phyloP scores from a whole-genome alignment of 495 filamentous ascomycete species.

The Talaromyces proteolyticus region DNA sequence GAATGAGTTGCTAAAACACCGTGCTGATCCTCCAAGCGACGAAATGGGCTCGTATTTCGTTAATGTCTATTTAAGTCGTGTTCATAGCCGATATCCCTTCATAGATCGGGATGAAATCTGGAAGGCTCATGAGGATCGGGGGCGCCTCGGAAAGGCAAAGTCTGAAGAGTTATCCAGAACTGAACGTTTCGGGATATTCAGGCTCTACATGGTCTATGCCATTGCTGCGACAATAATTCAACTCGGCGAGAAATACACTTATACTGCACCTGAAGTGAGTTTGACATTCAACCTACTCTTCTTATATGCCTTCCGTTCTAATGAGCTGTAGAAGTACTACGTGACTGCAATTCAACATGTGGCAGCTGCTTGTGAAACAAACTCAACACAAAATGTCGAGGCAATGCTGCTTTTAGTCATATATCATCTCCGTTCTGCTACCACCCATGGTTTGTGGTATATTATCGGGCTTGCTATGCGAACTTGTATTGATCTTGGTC shows the following conservation, averaged over 20 bases:
- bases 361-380: conserved; percentile 42
- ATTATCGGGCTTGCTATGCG: conserved; percentile 52
- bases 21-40: conserved; percentile 42
- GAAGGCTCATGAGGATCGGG: conserved; percentile 37
- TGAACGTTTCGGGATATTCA: conserved; percentile 45
- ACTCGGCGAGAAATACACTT: conserved; percentile 39
- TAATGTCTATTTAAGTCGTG: conserved; percentile 37
- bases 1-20: conserved; percentile 33
- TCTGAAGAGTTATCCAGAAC: conserved; percentile 28
- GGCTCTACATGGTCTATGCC: conserved; percentile 46
- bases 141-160: conserved; percentile 33
- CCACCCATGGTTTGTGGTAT: conserved; percentile 51
- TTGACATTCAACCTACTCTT: neutral
- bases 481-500: conserved; percentile 46
- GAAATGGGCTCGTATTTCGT: conserved; percentile 41
- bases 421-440: conserved; percentile 45
- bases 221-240: conserved; percentile 46
- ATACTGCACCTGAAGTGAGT: conserved; percentile 37
- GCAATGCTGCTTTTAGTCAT: conserved; percentile 50
- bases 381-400: conserved; percentile 47
- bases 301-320: neutral
- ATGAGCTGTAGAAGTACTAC: conserved; percentile 33
- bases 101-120: conserved; percentile 39
- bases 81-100: conserved; percentile 47
- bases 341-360: conserved; percentile 44